Conservation (phyloP, 352 stramenopile genomes). For the Globisporangium alternatum region DNA sequence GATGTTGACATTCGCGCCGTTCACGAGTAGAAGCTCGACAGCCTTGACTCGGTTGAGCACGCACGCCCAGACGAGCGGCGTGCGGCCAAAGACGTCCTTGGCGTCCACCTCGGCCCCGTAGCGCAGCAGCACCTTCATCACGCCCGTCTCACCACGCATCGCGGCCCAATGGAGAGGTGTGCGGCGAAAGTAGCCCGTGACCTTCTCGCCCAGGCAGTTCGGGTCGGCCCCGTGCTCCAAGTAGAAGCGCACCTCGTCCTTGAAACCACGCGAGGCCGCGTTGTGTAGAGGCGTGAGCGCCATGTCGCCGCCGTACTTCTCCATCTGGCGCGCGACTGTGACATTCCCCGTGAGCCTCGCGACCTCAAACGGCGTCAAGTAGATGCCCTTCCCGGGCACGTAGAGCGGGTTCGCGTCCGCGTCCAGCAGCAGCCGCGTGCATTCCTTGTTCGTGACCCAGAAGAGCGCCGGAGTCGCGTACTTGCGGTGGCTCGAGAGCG, state of each 20-base stretch:
- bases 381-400: constrained; percentile 53
- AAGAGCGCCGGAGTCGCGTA: constrained; percentile 68
- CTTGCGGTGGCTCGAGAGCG: constrained; percentile 50
- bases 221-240: constrained; percentile 66
- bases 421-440: constrained; percentile 55
- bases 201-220: constrained; percentile 68
- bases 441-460: constrained; percentile 71
- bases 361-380: constrained; percentile 70
- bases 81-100: constrained; percentile 66
- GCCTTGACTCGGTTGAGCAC: constrained; percentile 64
- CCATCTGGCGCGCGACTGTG: constrained; percentile 62
- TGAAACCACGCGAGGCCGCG: constrained; percentile 50
- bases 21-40: constrained; percentile 52
- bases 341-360: constrained; percentile 62
- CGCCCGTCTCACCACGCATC: constrained; percentile 60
- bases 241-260: constrained; percentile 59
- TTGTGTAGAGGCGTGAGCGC: constrained; percentile 72
- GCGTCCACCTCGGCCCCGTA: constrained; percentile 59
- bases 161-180: constrained; percentile 80
- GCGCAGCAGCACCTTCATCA: constrained; percentile 58
- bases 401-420: constrained; percentile 67
- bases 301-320: constrained; percentile 79
- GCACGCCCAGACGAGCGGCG: constrained; percentile 66
- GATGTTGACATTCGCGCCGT: constrained; percentile 56
- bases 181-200: constrained; percentile 58